Evolutionary conservation across 208 protist genomes (phyloP).

Genomic region (Leishmania gerbilli): DNA sequence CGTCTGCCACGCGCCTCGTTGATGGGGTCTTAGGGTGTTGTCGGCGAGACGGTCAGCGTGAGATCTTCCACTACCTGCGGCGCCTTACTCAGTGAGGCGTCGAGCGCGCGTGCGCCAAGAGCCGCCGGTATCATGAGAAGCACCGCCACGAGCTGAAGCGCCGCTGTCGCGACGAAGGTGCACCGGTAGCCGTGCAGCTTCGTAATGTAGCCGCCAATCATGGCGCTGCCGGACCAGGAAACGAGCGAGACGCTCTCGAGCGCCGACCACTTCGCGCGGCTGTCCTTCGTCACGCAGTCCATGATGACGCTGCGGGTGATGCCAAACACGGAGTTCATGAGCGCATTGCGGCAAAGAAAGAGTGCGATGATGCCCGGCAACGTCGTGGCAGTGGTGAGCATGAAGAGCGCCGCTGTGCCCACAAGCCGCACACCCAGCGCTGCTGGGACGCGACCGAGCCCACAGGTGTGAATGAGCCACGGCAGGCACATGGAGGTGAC

Average conservation of each 20-base stretch:
- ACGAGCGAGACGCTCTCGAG: constrained; percentile 68
- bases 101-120: constrained; percentile 28
- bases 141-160: constrained; percentile 42
- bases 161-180: constrained; percentile 53
- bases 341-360: constrained; percentile 53
- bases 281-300: constrained; percentile 52
- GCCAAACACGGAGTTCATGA: constrained; percentile 68
- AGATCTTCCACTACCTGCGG: neutral
- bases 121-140: constrained; percentile 44
- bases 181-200: constrained; percentile 42
- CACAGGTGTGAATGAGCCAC: constrained; percentile 19
- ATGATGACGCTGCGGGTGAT: constrained; percentile 74
- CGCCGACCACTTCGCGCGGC: constrained; percentile 60
- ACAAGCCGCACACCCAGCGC: constrained; percentile 38
- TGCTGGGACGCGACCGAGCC: constrained; percentile 31
- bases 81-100: neutral
- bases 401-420: constrained; percentile 34
- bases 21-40: neutral
- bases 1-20: neutral
- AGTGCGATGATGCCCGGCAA: constrained; percentile 17
- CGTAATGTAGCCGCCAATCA: constrained; percentile 53
- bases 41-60: neutral
- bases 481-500: constrained; percentile 22
- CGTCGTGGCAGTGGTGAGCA: constrained; percentile 22
- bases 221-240: constrained; percentile 69